Evolutionary conservation across 2,329 filamentous ascomycete species (phyloP), one percentile per base, ranked within the genome.

Genomic region (Hypocrella siamensis): DNA sequence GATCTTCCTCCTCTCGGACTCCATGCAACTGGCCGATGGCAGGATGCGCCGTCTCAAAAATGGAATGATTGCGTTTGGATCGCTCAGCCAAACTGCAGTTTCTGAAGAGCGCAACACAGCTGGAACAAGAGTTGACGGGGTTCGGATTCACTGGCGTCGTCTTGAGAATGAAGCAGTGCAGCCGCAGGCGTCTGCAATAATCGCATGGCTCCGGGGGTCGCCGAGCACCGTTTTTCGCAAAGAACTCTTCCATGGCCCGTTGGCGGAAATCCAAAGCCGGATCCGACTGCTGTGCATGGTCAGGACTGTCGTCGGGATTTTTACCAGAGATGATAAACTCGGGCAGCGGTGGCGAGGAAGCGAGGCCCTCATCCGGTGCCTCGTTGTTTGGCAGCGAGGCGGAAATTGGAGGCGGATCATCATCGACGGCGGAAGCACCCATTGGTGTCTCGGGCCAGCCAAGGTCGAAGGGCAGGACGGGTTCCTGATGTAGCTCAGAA

Each of bases 21-120:
- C 63, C 63, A 26, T 67, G 63, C 1, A 66, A 50, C 32, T 61
- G 58, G 2, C 61, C 61, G 17, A 65, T 53, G 8, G 65, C 62
- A 0, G 63, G 63, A 8, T 51, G 42, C 0, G 52, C 41, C 0
- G 61, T 65, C 42, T 67, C 63, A 39, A 65, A 67, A 3, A 49
- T 44, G 0, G 54, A 60, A 0, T 60, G 52, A 2, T 54, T 48
- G 7, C 63, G 54, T 38, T 67, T 67, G 14, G 54, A 49, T 10
- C 51, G 35, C 36, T 41, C 56, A 1, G 62, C 55, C 5, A 66
- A 47, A 31, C 63, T 66, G 41, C 63, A 67, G 35, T 64, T 58
- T 2, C 62, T 50, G 34, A 63, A 66, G 2, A 67, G 46, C 0
- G 61, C 63, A 4, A 62, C 63, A 34, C 63, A 67, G 37, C 59